Percentiles rank a stretch among this genome's conserved stretches.
These are phyloP conservation scores for Salix brachista DNA, from an alignment of 345 rosid genomes.

Conservation along the genomic window DNA sequence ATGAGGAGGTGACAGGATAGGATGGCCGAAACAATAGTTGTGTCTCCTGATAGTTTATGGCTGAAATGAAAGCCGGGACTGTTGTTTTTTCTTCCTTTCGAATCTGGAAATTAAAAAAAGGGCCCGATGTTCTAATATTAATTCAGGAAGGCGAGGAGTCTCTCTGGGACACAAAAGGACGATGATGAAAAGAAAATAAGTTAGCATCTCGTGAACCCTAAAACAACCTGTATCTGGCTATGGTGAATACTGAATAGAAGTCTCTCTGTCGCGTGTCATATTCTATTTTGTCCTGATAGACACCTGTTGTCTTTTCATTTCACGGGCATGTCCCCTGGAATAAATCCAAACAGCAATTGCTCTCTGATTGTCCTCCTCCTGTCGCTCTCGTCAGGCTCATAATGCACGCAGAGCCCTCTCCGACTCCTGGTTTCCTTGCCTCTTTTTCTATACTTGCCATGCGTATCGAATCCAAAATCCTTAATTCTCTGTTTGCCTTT, in stretches of 20 bases:
- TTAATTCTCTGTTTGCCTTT: not conserved
- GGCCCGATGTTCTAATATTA: no score
- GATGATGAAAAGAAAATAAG: not conserved
- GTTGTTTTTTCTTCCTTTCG: no score
- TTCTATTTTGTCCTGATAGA: not conserved
- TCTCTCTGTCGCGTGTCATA: not conserved
- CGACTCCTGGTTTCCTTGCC: not conserved
- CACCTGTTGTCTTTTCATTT: slow-evolving; percentile 9
- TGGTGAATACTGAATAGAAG: not conserved
- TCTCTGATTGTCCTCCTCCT: not conserved
- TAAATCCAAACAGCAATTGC: not conserved
- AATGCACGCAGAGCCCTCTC: not conserved
- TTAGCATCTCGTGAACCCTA: slow-evolving; percentile 14
- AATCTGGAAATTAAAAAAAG: no score
- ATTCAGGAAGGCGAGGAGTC: no score
- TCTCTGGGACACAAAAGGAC: not conserved
- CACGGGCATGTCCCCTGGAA: slow-evolving; percentile 19
- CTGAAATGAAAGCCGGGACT: no score
- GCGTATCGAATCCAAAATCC: not conserved
- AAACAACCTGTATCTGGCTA: not conserved
- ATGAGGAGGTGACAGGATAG: no score
- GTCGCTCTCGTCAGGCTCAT: not conserved
- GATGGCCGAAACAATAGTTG: no score
- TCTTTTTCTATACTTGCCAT: not conserved
- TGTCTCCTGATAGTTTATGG: no score